Conservation (phyloP, 345 rosid species). For the Pugionium dolabratum region DNA sequence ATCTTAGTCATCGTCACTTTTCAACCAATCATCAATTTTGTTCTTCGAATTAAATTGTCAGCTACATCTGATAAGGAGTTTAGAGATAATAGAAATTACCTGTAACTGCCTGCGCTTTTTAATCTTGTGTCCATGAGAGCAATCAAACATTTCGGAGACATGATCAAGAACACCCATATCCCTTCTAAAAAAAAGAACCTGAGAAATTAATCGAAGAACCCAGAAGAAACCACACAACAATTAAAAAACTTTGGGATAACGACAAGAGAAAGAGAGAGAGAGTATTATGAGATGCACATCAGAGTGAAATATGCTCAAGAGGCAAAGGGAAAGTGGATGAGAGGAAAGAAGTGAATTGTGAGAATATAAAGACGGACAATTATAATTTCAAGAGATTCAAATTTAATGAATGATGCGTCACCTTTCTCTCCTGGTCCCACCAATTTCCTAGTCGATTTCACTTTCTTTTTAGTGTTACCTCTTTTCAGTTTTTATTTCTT, state of each 20-base stretch:
- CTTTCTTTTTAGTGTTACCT: background rate
- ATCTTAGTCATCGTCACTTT: too few species aligned
- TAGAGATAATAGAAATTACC: background rate
- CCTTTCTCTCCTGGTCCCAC: conserved; percentile 20
- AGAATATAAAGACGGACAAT: conserved; percentile 3
- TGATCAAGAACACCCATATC: background rate
- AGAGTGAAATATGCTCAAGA: conserved; percentile 6
- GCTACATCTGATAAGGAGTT: too few species aligned
- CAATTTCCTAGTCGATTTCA: conserved; percentile 20
- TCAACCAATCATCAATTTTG: too few species aligned
- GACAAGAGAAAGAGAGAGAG: background rate
- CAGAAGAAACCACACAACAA: background rate
- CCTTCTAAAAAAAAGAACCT: background rate
- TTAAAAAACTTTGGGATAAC: background rate
- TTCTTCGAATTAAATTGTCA: too few species aligned
- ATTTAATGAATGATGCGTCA: conserved; percentile 10
- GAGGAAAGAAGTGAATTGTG: conserved; percentile 6
- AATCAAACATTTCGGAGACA: background rate
- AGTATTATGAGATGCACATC: background rate
- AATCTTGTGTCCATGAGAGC: background rate
- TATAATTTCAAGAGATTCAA: background rate
- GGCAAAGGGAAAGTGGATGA: conserved; percentile 1
- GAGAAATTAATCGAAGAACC: background rate
- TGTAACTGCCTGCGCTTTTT: background rate
- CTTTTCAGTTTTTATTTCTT: background rate